Conservation (phyloP, 2,329 filamentous ascomycete species). For the Aspergillus intermedius region DNA sequence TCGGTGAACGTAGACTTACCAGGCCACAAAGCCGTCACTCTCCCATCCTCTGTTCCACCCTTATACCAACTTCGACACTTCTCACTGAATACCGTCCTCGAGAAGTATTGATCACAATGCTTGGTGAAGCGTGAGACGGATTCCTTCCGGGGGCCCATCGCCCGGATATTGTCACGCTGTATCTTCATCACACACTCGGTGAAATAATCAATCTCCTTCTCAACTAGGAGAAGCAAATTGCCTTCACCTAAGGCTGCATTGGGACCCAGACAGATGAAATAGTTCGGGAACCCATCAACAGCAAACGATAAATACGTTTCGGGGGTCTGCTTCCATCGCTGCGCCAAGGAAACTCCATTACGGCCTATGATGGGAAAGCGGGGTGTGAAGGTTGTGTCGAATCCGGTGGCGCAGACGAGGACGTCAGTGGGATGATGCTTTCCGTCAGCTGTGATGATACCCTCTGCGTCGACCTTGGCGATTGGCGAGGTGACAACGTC, state of each 20-base stretch:
- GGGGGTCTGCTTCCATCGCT: conserved; percentile 26
- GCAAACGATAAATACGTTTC: conserved; percentile 32
- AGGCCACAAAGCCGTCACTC: conserved; percentile 30
- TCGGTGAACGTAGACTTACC: conserved; percentile 14
- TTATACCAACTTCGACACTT: conserved; percentile 37
- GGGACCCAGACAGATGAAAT: conserved; percentile 29
- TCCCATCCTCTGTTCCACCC: conserved; percentile 24
- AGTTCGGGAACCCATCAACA: conserved; percentile 29
- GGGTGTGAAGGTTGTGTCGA: conserved; percentile 30
- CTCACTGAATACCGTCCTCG: conserved; percentile 27
- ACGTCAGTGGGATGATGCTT: conserved; percentile 27
- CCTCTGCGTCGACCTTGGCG: conserved; percentile 27
- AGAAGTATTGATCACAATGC: conserved; percentile 31
- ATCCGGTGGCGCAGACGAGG: conserved; percentile 35
- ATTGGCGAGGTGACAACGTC: conserved; percentile 53
- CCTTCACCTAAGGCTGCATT: conserved; percentile 28
- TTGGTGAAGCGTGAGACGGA: conserved; percentile 23
- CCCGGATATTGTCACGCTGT: conserved; percentile 28
- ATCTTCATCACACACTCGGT: conserved; percentile 29
- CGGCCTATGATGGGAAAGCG: conserved; percentile 30
- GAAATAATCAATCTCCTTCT: conserved; percentile 29
- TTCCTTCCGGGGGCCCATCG: conserved; percentile 20
- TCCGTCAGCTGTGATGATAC: conserved; percentile 30
- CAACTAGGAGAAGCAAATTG: conserved; percentile 28
- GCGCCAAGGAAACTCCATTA: conserved; percentile 18